phyloP scores from a whole-genome alignment of 1,139 yeast genomes.

The Hansenula sp. region DNA sequence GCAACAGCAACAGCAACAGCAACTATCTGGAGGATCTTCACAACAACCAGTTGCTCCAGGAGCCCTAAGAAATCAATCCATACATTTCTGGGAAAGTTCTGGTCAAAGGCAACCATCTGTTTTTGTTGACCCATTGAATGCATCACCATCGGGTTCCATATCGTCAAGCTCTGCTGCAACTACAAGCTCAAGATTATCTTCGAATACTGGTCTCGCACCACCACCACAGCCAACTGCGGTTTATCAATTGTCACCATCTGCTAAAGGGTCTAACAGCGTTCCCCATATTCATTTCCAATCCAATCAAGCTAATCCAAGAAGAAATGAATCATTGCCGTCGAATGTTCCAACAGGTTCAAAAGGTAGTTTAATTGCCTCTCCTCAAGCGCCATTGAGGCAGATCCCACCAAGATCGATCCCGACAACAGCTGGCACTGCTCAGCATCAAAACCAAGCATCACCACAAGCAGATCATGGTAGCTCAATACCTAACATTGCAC shows the following conservation, averaged over 20 bases:
- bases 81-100: slow-evolving; percentile 22
- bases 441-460: slow-evolving; percentile 6
- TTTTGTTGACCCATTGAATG: slow-evolving; percentile 21
- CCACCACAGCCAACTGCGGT: slow-evolving; percentile 1
- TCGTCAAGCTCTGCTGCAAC: slow-evolving; percentile 1
- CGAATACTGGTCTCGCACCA: slow-evolving; percentile 4
- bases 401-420: background rate
- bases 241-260: slow-evolving; percentile 4
- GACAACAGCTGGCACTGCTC: background rate
- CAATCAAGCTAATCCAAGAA: slow-evolving; percentile 4
- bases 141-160: slow-evolving; percentile 7
- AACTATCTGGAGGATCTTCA: background rate
- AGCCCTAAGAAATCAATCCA: slow-evolving; percentile 12
- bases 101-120: slow-evolving; percentile 21
- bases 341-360: slow-evolving; percentile 2
- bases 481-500: slow-evolving; percentile 18
- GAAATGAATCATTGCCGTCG: slow-evolving; percentile 16
- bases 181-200: background rate
- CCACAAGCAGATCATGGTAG: slow-evolving; percentile 13
- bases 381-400: background rate
- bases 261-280: slow-evolving; percentile 6
- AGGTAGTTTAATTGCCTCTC: background rate
- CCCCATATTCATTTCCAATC: slow-evolving; percentile 12
- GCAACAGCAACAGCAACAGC: slow-evolving; percentile 5
- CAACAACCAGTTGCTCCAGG: background rate